Evolutionary conservation across 129 eudicot genomes (phyloP).

Genomic region (Pseudognaphalium luteoalbum): DNA sequence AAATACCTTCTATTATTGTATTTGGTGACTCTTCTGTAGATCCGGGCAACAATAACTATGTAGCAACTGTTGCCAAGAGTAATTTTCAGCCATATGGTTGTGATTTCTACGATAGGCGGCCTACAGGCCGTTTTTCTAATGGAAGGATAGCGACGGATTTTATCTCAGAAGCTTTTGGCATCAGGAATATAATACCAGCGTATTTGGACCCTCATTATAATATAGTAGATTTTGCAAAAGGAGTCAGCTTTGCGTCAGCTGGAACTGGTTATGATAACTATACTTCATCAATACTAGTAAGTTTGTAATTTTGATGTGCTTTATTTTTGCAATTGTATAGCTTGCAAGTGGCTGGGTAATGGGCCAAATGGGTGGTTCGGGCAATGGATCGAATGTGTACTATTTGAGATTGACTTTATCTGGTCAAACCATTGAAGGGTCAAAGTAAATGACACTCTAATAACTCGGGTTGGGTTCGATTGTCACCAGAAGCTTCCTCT

Average conservation of each 20-base stretch:
- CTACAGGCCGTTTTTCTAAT: slow-evolving; percentile 82
- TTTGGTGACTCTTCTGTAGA: slow-evolving; percentile 93
- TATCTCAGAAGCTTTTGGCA: slow-evolving; percentile 75
- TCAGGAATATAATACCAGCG: slow-evolving; percentile 67
- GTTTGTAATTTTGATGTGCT: slow-evolving; percentile 23
- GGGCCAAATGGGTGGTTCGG: neutral
- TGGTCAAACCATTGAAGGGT: slow-evolving; percentile 3
- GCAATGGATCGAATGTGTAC: neutral
- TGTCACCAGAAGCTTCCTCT: neutral
- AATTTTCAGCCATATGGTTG: slow-evolving; percentile 86
- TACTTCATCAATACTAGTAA: slow-evolving; percentile 75
- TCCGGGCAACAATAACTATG: slow-evolving; percentile 78
- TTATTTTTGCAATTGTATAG: neutral
- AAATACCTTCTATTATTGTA: slow-evolving; percentile 65
- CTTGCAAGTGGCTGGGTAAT: slow-evolving; percentile 1
- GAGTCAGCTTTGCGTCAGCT: slow-evolving; percentile 91
- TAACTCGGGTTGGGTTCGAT: neutral
- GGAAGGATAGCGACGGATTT: slow-evolving; percentile 83
- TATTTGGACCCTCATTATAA: slow-evolving; percentile 64
- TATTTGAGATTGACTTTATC: neutral
- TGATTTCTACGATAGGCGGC: slow-evolving; percentile 57
- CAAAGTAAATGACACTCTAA: neutral
- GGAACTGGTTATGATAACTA: slow-evolving; percentile 87
- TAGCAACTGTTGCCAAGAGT: slow-evolving; percentile 61
- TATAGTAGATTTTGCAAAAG: slow-evolving; percentile 68